Evolutionary conservation across 305 asterid species (phyloP), one percentile per base, ranked within the genome.

Genomic region (Fraxinus latifolia): DNA sequence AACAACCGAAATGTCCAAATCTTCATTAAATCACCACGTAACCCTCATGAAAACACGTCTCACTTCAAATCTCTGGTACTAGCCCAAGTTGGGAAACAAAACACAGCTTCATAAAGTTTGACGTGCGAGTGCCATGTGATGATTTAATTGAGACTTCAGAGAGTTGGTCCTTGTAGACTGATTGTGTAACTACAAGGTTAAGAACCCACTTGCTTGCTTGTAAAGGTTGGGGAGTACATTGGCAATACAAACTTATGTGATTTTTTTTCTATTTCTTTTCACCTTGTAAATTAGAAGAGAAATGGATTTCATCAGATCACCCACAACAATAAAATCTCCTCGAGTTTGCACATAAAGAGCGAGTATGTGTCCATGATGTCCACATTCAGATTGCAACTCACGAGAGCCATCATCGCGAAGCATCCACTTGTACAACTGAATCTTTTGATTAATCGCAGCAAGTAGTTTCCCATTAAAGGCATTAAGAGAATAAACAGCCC

Each of bases 361-460:
- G 34, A 96, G 96, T 83, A 94, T 96, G 91, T 96, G 99, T 14
- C 99, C 98, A 78, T 96, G 98, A 83, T 96, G 99, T 80, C 99
- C 99, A 60, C 98, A 92, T 89, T 96, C 99, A 23, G 97, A 92
- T 85, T 96, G 99, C 91, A 96, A 82, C 88, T 96, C 99, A 70
- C 87, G 97, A 77, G 97, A 87, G 50, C 97, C 95, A 62, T 96
- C 98, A 62, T 94, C 99, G 7, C 98, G 94, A 7, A 89, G 97
- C 96, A 89, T 90, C 98, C 98, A 96, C 87, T 94, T 94, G 83
- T 96, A 96, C 91, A 96, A 79, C 85, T 94, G 98, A 88, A 96
- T 96, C 91, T 94, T 94, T 88, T 96, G 99, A 87, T 96, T 94
- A 62, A 96, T 96, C 14, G 98, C 98, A 81, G 98, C 98, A 83